Conservation (phyloP, 1,284 basidiomycete species). For the Moesziomyces sp. region DNA sequence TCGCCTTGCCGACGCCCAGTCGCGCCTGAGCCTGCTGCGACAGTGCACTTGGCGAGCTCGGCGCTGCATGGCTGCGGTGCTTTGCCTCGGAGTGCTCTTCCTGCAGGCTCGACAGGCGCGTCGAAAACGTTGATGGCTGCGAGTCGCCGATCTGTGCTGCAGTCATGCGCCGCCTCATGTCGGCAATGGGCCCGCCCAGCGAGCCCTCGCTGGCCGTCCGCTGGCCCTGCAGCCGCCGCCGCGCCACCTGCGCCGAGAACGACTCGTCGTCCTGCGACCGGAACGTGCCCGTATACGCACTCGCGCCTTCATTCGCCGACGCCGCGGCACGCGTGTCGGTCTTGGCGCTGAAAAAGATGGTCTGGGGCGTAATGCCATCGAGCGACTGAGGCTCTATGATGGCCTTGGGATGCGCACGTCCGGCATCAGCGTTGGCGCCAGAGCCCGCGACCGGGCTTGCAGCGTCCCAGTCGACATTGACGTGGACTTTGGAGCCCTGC, state of each 20-base stretch:
- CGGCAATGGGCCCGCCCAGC: slow-evolving; percentile 43
- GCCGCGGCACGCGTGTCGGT: slow-evolving; percentile 12
- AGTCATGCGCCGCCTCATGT: slow-evolving; percentile 45
- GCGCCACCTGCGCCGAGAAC: slow-evolving; percentile 51
- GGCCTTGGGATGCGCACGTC: slow-evolving; percentile 20
- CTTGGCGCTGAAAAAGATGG: slow-evolving; percentile 81
- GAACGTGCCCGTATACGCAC: slow-evolving; percentile 39
- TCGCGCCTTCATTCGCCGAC: slow-evolving; percentile 25
- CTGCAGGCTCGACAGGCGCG: slow-evolving; percentile 31
- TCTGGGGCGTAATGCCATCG: slow-evolving; percentile 86
- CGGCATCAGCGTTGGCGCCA: slow-evolving; percentile 4
- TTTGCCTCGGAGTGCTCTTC: slow-evolving; percentile 28
- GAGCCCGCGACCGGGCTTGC: not conserved
- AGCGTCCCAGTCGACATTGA: slow-evolving; percentile 24
- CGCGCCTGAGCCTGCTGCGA: slow-evolving; percentile 36
- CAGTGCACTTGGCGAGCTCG: slow-evolving; percentile 14
- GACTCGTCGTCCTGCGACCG: slow-evolving; percentile 52
- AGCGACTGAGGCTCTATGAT: slow-evolving; percentile 77
- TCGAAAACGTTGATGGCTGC: slow-evolving; percentile 33
- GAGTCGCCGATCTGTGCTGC: slow-evolving; percentile 15
- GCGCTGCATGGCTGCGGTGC: slow-evolving; percentile 1
- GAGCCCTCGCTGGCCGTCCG: slow-evolving; percentile 48
- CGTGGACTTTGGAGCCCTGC: slow-evolving; percentile 40
- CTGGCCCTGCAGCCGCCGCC: slow-evolving; percentile 47
- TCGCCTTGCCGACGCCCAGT: slow-evolving; percentile 51